phyloP scores from a whole-genome alignment of 305 asterid species.

The Solanum hybrid region DNA sequence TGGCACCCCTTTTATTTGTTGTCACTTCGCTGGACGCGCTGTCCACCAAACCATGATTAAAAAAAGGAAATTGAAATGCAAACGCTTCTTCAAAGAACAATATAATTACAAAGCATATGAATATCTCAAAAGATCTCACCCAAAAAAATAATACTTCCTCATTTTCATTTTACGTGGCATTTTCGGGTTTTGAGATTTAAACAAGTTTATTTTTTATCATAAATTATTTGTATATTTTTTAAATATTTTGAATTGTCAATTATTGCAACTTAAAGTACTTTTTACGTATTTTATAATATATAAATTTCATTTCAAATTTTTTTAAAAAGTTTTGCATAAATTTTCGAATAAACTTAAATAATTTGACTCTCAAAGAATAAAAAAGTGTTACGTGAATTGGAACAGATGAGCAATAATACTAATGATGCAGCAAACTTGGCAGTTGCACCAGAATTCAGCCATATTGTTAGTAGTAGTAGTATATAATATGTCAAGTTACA shows the following conservation, averaged over 20 bases:
- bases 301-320: too few relatives aligned
- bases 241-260: too few relatives aligned
- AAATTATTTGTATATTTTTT: too few relatives aligned
- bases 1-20: not conserved
- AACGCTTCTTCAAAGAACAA: not conserved
- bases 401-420: not conserved
- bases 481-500: not conserved
- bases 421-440: not conserved
- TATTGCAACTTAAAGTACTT: too few relatives aligned
- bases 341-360: rapidly evolving
- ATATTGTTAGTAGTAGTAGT: not conserved
- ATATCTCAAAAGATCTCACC: not conserved
- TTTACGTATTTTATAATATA: too few relatives aligned
- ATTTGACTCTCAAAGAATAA: too few relatives aligned
- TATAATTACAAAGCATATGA: not conserved
- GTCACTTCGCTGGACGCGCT: not conserved
- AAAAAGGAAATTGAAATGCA: not conserved
- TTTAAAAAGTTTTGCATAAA: too few relatives aligned
- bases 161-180: too few relatives aligned
- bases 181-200: too few relatives aligned
- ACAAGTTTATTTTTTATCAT: too few relatives aligned
- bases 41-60: not conserved
- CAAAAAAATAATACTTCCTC: not conserved
- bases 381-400: too few relatives aligned
- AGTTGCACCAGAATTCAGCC: not conserved